These are phyloP conservation scores for Colletotrichum orbiculare DNA, from an alignment of 2,329 filamentous ascomycete genomes.

Conservation along the genomic window DNA sequence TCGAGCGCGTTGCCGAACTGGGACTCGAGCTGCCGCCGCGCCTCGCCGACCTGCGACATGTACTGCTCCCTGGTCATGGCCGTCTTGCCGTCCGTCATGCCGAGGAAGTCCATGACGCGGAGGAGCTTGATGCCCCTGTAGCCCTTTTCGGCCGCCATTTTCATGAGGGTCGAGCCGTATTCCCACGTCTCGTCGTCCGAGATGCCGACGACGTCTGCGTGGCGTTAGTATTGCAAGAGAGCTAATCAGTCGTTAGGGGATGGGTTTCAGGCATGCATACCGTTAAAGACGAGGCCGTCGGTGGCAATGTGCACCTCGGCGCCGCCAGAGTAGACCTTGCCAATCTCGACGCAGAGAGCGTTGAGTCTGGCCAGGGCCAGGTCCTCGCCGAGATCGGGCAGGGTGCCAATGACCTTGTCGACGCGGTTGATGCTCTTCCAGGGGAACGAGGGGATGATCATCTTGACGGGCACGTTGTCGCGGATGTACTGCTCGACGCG, in stretches of 20 bases:
- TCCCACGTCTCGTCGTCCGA: slow-evolving; percentile 53
- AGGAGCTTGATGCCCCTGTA: slow-evolving; percentile 48
- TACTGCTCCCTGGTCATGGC: slow-evolving; percentile 31
- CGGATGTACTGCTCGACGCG: slow-evolving; percentile 34
- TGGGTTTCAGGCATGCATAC: slow-evolving; percentile 2
- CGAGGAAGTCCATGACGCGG: slow-evolving; percentile 48
- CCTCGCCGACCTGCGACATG: slow-evolving; percentile 28
- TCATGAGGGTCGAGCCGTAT: slow-evolving; percentile 50
- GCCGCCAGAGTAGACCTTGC: slow-evolving; percentile 50
- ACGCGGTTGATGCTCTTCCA: slow-evolving; percentile 40
- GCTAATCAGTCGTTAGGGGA: accelerated
- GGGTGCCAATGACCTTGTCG: slow-evolving; percentile 47
- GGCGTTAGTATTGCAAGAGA: not conserved
- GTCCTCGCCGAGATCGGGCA: slow-evolving; percentile 56
- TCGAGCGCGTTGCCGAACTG: slow-evolving; percentile 31
- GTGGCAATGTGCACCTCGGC: slow-evolving; percentile 54
- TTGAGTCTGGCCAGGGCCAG: slow-evolving; percentile 53
- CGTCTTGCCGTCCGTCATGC: slow-evolving; percentile 6
- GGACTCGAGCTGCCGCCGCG: slow-evolving; percentile 28
- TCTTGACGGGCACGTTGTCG: slow-evolving; percentile 33
- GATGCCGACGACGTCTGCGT: slow-evolving; percentile 53
- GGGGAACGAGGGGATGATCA: slow-evolving; percentile 38
- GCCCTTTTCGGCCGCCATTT: slow-evolving; percentile 47
- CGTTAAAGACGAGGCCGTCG: slow-evolving; percentile 52
- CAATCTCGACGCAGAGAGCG: slow-evolving; percentile 51